Base-by-base conservation (phyloP, 768 basidiomycete species). In the Trametes coccinea region DNA sequence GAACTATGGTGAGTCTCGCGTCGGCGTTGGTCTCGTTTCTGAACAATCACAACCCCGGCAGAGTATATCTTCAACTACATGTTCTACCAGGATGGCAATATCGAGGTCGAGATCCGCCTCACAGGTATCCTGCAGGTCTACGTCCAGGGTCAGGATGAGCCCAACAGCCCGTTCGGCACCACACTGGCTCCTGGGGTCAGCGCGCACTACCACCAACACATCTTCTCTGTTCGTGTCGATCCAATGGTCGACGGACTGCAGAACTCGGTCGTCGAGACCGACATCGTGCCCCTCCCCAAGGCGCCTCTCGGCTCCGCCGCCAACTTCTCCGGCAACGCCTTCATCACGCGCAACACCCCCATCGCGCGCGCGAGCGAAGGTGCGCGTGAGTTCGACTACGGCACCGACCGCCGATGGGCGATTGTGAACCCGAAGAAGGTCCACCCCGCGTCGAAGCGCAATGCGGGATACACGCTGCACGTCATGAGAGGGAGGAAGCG, bases 21-120 rank as follows among this genome's bases (percentile, higher is more conserved):
- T 0, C 1, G 22, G 22, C 22, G 22, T 22, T 22, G 22, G n/a
- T n/a, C n/a, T n/a, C n/a, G n/a, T n/a, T n/a, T n/a, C 45, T 46
- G 27, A 52, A 6, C 34, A 46, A 1, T 53, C 10, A 48, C 44
- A 3, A 37, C 50, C 10, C 3, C 37, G 27, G 27, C 68, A 92
- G 90, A 93, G 71, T 93, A 93, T 71, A 85, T 92, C 60, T 92
- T 86, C 84, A 90, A 93, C 71, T 96, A 90, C 73, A 79, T 82
- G 72, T 95, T 95, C 75, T 92, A 92, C 72, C 93, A 93, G 78
- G 95, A 95, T 68, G 95, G 95, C 34, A 86, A 84, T 66, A 85
- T 95, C 67, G 93, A 95, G 74, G 75, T 93, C 64, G 93, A 93
- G 75, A 83, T 92, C 72, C 86, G 88, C 49, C 84, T 93, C 58